phyloP scores from a whole-genome alignment of 805 yeast genomes.

The Barnettozyma sp. region DNA sequence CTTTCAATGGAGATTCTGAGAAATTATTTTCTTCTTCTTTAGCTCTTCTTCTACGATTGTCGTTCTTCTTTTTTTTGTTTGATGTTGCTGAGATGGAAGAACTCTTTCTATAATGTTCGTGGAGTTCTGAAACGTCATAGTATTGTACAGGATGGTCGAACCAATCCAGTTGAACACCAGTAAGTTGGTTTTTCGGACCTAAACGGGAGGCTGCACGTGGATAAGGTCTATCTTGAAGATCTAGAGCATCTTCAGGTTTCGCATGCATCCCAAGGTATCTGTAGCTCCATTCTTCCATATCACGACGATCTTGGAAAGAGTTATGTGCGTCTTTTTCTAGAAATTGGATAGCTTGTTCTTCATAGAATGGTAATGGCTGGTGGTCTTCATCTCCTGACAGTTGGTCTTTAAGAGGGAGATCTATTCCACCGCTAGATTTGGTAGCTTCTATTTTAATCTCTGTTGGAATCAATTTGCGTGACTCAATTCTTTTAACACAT shows the following conservation, averaged over 20 bases:
- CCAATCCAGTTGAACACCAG: conserved; percentile 56
- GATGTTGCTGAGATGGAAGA: conserved; percentile 9
- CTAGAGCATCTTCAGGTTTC: conserved; percentile 67
- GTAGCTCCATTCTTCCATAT: conserved; percentile 73
- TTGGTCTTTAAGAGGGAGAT: too few species aligned
- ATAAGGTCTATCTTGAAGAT: conserved; percentile 68
- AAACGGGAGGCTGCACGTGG: conserved; percentile 75
- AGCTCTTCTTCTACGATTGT: conserved; percentile 20
- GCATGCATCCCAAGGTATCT: conserved; percentile 74
- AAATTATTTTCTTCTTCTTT: conserved; percentile 9
- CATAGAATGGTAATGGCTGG: conserved; percentile 42
- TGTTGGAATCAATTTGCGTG: conserved; percentile 16
- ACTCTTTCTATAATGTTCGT: conserved; percentile 16
- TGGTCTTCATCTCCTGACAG: too few species aligned
- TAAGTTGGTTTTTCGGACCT: conserved; percentile 68
- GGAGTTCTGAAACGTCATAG: conserved; percentile 36
- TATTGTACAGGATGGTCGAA: conserved; percentile 58
- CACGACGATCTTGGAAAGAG: conserved; percentile 41
- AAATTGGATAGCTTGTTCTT: conserved; percentile 48
- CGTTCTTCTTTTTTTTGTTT: conserved; percentile 21
- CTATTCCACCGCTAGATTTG: neutral
- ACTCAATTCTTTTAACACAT: conserved; percentile 49
- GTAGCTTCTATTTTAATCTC: neutral
- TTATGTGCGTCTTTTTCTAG: conserved; percentile 37
- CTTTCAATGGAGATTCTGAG: conserved; percentile 24